A percentile compares a stretch with the other conserved stretches of the same genome.
These are phyloP conservation scores for Wallacemonas sp. DNA, from an alignment of 208 protist species.

Conservation along the genomic window DNA sequence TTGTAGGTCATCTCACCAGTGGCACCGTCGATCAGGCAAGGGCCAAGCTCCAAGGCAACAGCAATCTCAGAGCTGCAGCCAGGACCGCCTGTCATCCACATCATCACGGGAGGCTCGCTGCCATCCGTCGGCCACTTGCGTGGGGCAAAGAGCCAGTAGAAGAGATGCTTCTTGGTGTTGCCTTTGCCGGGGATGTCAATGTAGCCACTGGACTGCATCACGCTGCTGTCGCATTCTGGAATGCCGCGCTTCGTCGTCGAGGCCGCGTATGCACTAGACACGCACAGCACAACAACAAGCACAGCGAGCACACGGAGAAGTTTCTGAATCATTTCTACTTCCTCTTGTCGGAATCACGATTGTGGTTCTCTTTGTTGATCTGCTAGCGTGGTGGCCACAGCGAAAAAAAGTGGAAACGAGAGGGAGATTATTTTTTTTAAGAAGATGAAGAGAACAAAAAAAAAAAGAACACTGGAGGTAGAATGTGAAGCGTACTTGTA, in stretches of 20 bases:
- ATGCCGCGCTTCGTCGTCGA: slow-evolving; percentile 32
- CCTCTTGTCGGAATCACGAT: no score
- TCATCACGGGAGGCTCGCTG: slow-evolving; percentile 54
- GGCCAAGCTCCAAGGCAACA: slow-evolving; percentile 80
- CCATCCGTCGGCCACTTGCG: slow-evolving; percentile 43
- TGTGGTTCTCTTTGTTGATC: no score
- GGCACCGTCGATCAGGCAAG: slow-evolving; percentile 69
- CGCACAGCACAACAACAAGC: slow-evolving; percentile 1
- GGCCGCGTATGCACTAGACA: no score
- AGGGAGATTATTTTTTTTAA: no score
- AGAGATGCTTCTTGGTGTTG: slow-evolving; percentile 63
- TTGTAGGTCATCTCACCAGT: slow-evolving; percentile 53
- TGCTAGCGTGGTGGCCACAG: no score
- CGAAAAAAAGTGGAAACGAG: no score
- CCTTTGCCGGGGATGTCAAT: slow-evolving; percentile 58
- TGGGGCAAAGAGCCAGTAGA: slow-evolving; percentile 92
- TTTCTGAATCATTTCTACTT: no score
- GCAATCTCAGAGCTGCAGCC: slow-evolving; percentile 82
- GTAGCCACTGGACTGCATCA: slow-evolving; percentile 77
- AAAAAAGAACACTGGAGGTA: no score
- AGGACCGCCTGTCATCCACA: slow-evolving; percentile 94
- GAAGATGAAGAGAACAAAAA: no score
- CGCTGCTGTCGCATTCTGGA: slow-evolving; percentile 40
- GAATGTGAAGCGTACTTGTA: no score
- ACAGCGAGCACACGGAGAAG: neutral